A percentile compares a stretch with the other conserved stretches of the same genome.
Evolutionary conservation across 306 rosid species (phyloP).

Genomic region (Arachis stenosperma): DNA sequence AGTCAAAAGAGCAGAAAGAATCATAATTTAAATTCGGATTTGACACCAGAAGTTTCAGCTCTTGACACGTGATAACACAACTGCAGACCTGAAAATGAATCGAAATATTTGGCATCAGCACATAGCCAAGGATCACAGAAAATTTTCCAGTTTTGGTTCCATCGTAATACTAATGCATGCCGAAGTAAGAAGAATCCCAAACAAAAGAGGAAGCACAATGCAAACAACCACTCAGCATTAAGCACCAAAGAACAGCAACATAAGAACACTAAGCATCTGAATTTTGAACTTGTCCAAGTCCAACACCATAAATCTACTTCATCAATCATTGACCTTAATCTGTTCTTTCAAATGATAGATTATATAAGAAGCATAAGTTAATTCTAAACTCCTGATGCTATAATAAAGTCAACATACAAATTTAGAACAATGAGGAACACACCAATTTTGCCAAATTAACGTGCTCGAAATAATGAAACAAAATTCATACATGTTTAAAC

Average conservation of each 20-base stretch:
- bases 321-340: too few relatives aligned
- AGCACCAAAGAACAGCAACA: too few relatives aligned
- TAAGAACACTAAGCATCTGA: too few relatives aligned
- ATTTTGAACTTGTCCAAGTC: too few relatives aligned
- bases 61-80: slow-evolving; percentile 33
- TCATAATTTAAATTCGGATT: slow-evolving; percentile 50
- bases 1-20: slow-evolving; percentile 76
- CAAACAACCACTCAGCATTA: too few relatives aligned
- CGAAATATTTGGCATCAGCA: slow-evolving; percentile 37
- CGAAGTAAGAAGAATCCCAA: background rate
- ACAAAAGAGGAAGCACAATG: too few relatives aligned
- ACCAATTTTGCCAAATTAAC: background rate
- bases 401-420: background rate
- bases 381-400: background rate
- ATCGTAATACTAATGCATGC: background rate
- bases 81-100: slow-evolving; percentile 26
- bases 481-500: background rate
- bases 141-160: too few relatives aligned
- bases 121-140: background rate
- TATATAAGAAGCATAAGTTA: too few relatives aligned
- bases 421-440: background rate
- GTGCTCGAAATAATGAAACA: background rate
- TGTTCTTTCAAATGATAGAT: too few relatives aligned
- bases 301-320: too few relatives aligned
- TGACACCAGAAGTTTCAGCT: slow-evolving; percentile 35